Evolutionary conservation across 768 basidiomycete species (phyloP).

Genomic region (Pulveroboletus sp.): DNA sequence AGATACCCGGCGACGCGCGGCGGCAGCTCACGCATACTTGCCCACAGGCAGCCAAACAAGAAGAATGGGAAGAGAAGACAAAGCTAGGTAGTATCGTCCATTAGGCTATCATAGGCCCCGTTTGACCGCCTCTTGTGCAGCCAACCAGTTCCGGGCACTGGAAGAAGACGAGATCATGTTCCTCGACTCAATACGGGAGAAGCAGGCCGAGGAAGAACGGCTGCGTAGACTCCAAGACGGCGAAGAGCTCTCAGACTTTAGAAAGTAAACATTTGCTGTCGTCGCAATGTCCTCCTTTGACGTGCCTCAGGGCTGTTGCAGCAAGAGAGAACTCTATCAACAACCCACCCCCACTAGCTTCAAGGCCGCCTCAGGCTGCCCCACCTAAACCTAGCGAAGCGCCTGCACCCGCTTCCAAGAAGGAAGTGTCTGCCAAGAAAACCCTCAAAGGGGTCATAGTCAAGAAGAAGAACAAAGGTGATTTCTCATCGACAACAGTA

Average conservation of each 20-base stretch:
- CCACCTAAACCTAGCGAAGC: conserved; percentile 29
- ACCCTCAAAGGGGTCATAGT: conserved; percentile 76
- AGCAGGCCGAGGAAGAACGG: conserved; percentile 73
- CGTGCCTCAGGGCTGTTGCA: conserved; percentile 56
- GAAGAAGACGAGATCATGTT: conserved; percentile 92
- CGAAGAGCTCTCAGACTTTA: conserved; percentile 75
- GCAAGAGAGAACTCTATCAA: conserved; percentile 57
- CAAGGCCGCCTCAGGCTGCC: conserved; percentile 29
- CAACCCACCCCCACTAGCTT: conserved; percentile 34
- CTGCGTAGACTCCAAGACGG: conserved; percentile 72
- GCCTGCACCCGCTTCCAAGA: conserved; percentile 44
- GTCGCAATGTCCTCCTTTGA: conserved; percentile 9
- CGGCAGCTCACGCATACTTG: conserved; percentile 8
- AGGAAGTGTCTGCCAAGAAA: conserved; percentile 53
- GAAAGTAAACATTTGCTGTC: conserved; percentile 51
- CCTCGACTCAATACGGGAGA: conserved; percentile 77
- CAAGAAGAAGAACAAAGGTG: conserved; percentile 65
- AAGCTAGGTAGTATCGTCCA: conserved; percentile 51
- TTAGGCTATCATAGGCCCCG: not conserved
- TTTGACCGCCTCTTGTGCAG: conserved; percentile 35
- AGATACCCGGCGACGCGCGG: conserved; percentile 18
- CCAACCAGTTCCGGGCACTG: conserved; percentile 85
- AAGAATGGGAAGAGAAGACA: conserved; percentile 91
- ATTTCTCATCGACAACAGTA: conserved; percentile 17
- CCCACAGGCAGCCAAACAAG: conserved; percentile 77